These are phyloP conservation scores for Leccinum subgranulosum DNA, from an alignment of 768 basidiomycete genomes.

Conservation along the genomic window DNA sequence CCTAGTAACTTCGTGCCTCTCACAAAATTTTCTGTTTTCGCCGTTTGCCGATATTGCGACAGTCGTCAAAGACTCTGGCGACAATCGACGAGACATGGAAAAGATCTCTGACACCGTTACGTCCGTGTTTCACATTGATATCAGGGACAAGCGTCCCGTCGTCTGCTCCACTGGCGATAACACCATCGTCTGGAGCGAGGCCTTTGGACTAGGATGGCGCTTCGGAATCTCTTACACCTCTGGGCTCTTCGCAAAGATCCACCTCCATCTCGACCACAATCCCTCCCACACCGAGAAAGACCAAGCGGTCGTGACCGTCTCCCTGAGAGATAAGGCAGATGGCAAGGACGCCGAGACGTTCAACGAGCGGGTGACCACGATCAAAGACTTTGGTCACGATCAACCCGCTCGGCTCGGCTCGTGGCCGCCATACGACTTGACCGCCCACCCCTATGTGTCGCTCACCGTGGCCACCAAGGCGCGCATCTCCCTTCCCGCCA, in stretches of 20 bases:
- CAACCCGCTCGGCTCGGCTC: slow-evolving; percentile 24
- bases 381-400: slow-evolving; percentile 27
- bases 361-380: slow-evolving; percentile 15
- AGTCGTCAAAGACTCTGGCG: background rate
- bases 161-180: slow-evolving; percentile 7
- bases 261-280: slow-evolving; percentile 29
- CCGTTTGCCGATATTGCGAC: background rate
- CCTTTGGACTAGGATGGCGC: slow-evolving; percentile 29
- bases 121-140: slow-evolving; percentile 23
- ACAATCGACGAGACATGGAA: slow-evolving; percentile 11
- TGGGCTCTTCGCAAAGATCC: slow-evolving; percentile 25
- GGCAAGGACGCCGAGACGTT: slow-evolving; percentile 1
- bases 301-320: slow-evolving; percentile 11
- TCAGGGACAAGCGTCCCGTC: slow-evolving; percentile 19
- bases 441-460: slow-evolving; percentile 18
- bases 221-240: slow-evolving; percentile 20
- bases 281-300: slow-evolving; percentile 19
- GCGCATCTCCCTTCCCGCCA: slow-evolving; percentile 1
- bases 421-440: slow-evolving; percentile 13
- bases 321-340: slow-evolving; percentile 1
- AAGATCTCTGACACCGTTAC: slow-evolving; percentile 24
- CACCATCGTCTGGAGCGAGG: slow-evolving; percentile 22
- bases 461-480: slow-evolving; percentile 21
- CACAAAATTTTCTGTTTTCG: background rate
- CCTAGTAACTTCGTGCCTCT: background rate